A percentile compares a stretch with the other conserved stretches of the same genome.
Conservation (phyloP, 257 asterid genomes). For the Hygrophila difformis region DNA sequence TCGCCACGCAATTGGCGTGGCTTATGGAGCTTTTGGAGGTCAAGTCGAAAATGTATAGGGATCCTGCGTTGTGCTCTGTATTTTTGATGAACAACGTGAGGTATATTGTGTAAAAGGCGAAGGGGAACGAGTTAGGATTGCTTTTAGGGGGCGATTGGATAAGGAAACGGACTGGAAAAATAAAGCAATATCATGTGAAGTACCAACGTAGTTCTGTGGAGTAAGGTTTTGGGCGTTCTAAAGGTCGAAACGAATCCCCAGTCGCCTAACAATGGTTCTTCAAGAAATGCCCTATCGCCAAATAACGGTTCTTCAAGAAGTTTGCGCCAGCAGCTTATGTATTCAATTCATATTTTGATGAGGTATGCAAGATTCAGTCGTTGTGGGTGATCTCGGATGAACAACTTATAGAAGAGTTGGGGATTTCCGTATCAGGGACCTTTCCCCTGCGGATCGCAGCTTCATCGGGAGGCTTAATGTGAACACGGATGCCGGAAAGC, state of each 20-base stretch:
- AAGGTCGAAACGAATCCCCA: conserved; percentile 37
- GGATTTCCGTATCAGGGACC: conserved; percentile 43
- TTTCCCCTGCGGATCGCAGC: conserved; percentile 55
- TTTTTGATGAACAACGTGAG: conserved; percentile 82
- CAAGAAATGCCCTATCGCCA: too few relatives aligned
- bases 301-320: too few relatives aligned
- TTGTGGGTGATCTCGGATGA: conserved; percentile 72
- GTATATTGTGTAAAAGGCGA: conserved; percentile 78
- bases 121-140: conserved; percentile 52
- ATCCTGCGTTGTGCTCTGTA: conserved; percentile 55
- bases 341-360: conserved; percentile 65
- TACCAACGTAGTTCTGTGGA: conserved; percentile 80
- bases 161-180: conserved; percentile 54
- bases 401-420: conserved; percentile 58
- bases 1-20: conserved; percentile 56
- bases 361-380: conserved; percentile 47
- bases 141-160: conserved; percentile 81
- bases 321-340: conserved; percentile 66
- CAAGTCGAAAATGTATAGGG: conserved; percentile 58
- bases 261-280: too few relatives aligned
- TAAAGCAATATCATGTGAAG: conserved; percentile 51
- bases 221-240: conserved; percentile 49
- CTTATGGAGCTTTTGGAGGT: conserved; percentile 76
- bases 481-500: conserved; percentile 35
- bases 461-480: conserved; percentile 52